Percentiles rank a stretch among this genome's conserved stretches.
These are phyloP conservation scores for Debaryomyces castellii DNA, from an alignment of 805 yeast species.

Conservation along the genomic window DNA sequence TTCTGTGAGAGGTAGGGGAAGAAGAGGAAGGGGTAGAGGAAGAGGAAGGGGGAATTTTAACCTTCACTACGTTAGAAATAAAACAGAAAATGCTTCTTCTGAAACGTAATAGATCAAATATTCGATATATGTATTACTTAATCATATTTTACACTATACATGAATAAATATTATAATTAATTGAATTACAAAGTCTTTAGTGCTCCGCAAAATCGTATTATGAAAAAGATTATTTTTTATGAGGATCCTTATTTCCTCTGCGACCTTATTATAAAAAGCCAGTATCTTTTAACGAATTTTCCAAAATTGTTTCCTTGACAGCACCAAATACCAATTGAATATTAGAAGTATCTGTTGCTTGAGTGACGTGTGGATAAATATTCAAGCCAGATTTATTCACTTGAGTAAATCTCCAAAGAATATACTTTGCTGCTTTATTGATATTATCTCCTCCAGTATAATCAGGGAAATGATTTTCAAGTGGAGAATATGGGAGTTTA, in stretches of 20 bases:
- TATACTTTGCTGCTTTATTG: slow-evolving; percentile 87
- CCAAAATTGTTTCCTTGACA: slow-evolving; percentile 75
- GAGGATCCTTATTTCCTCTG: background rate
- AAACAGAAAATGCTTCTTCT: slow-evolving; percentile 1
- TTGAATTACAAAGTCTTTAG: background rate
- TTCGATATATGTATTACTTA: background rate
- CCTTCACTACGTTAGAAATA: slow-evolving; percentile 24
- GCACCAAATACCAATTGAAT: slow-evolving; percentile 85
- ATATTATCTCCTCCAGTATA: slow-evolving; percentile 89
- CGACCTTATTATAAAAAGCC: slow-evolving; percentile 50
- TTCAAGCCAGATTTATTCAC: slow-evolving; percentile 79
- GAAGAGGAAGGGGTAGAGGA: slow-evolving; percentile 16
- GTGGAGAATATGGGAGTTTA: slow-evolving; percentile 76
- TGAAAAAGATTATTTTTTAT: background rate
- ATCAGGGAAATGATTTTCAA: slow-evolving; percentile 83
- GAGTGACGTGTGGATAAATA: slow-evolving; percentile 88
- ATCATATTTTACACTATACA: background rate
- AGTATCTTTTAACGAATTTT: slow-evolving; percentile 72
- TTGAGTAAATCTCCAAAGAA: slow-evolving; percentile 85
- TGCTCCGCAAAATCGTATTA: background rate
- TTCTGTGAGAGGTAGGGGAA: slow-evolving; percentile 10
- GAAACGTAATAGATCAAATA: background rate
- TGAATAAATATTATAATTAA: background rate
- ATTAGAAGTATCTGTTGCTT: slow-evolving; percentile 91
- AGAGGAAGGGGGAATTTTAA: slow-evolving; percentile 21